Evolutionary conservation across 2,329 filamentous ascomycete genomes (phyloP), one percentile per base, ranked within the genome.

Genomic region (Arachnomyces sp.): DNA sequence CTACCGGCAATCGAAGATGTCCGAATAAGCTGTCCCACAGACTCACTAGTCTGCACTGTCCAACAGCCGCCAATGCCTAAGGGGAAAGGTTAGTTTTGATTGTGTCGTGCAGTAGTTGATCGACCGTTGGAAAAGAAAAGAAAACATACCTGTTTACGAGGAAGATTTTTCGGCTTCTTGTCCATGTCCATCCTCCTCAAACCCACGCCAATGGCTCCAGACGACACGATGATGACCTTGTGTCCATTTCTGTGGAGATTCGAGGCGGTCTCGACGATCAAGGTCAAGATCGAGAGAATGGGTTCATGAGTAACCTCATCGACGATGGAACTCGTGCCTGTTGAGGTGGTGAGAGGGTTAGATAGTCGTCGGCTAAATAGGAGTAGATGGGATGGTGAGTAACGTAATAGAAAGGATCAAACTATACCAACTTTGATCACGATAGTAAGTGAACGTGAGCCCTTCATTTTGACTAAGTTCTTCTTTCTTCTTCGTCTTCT

Each of bases 291-390:
- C 3, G 89, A 92, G 30, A 98, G 75, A 28, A 95, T 77, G 3
- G 92, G 92, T 58, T 95, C 86, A 66, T 94, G 92, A 15, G 86
- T 94, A 59, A 81, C 84, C 62, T 98, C 92, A 66, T 96, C 87
- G 49, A 98, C 89, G 52, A 98, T 96, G n/a, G 92, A 96, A 64
- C 88, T 95, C 34, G 92, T 96, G 54, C 92, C 92, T 98, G 52
- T 45, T 43, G 36, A 31, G 3, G 38, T 12, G 31, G 16, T 4
- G 11, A 29, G n/a, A 53, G 44, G 44, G 42, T 17, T 36, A 39
- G 35, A 31, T 34, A n/a, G 29, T 36, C 11, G 35, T 30, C 14
- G 42, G 25, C 36, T 36, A 49, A 32, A 31, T 13, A 7, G 30
- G 42, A 35, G 38, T 47, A 45, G 45, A 49, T 49, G 7, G 25